Evolutionary conservation across 768 basidiomycete genomes (phyloP).

Genomic region (Pleurotus tuber-regium): DNA sequence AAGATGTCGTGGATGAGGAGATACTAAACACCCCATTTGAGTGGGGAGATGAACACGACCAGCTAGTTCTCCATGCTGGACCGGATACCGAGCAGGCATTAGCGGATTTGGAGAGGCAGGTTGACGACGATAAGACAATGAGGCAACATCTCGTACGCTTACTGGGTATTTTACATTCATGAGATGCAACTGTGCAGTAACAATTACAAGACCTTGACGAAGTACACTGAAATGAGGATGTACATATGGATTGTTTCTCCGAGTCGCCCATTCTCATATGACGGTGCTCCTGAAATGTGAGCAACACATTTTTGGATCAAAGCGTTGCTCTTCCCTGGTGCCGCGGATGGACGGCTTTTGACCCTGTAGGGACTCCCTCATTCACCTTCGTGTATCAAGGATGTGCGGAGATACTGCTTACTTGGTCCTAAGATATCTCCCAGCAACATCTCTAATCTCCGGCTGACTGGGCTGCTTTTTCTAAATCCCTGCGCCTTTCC

Average conservation of each 20-base stretch:
- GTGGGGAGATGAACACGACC: constrained; percentile 1
- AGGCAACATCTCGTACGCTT: constrained; percentile 1
- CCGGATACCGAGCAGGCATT: not conserved
- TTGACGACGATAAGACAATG: not conserved
- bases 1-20: too few relatives aligned
- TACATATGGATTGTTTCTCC: too few relatives aligned
- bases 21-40: not conserved
- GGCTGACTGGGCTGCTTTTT: not conserved
- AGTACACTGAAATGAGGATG: too few relatives aligned
- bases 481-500: constrained; percentile 19
- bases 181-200: not conserved
- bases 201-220: too few relatives aligned
- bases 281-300: too few relatives aligned
- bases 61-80: not conserved
- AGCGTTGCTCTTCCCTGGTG: too few relatives aligned
- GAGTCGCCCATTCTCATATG: too few relatives aligned
- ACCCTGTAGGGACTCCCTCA: not conserved
- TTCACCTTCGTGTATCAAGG: not conserved
- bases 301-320: too few relatives aligned
- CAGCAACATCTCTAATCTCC: constrained; percentile 1
- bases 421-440: not conserved
- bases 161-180: not conserved
- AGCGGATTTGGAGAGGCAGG: not conserved
- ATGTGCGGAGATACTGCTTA: constrained; percentile 10
- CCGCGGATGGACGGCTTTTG: not conserved